Conservation (phyloP, 192 early-diverging fungal species). For the Piromyces sp. region DNA sequence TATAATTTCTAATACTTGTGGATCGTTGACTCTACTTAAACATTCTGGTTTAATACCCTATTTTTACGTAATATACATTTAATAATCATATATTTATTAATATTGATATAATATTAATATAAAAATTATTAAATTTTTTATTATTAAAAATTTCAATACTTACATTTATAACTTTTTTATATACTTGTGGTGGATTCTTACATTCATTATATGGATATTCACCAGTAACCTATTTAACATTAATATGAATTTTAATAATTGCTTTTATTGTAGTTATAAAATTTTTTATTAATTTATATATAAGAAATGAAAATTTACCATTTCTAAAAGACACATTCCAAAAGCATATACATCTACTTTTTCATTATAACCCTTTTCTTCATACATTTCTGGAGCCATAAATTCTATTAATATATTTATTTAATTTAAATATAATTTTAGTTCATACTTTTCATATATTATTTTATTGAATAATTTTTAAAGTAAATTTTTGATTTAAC, state of each 20-base stretch:
- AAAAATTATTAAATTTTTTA: too few species aligned
- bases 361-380: constrained; percentile 63
- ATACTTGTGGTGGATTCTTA: constrained; percentile 28
- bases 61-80: not conserved
- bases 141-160: not conserved
- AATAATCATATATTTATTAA: too few species aligned
- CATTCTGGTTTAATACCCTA: constrained; percentile 59
- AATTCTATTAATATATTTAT: constrained; percentile 47
- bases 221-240: constrained; percentile 48
- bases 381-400: constrained; percentile 82
- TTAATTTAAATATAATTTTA: too few species aligned
- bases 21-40: constrained; percentile 34
- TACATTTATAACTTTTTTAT: not conserved
- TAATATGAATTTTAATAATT: too few species aligned
- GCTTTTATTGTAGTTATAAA: too few species aligned
- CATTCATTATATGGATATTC: constrained; percentile 79
- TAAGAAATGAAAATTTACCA: too few species aligned
- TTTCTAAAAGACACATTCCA: constrained; percentile 60
- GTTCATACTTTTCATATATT: too few species aligned
- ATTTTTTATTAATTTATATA: too few species aligned
- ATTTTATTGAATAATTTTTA: too few species aligned
- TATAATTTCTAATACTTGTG: constrained; percentile 48
- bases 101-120: too few species aligned
- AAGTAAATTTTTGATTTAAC: too few species aligned
- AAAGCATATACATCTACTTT: constrained; percentile 82